Evolutionary conservation across 2,329 filamentous ascomycete species (phyloP), one percentile per base, ranked within the genome.

Genomic region (Alternaria sp.): DNA sequence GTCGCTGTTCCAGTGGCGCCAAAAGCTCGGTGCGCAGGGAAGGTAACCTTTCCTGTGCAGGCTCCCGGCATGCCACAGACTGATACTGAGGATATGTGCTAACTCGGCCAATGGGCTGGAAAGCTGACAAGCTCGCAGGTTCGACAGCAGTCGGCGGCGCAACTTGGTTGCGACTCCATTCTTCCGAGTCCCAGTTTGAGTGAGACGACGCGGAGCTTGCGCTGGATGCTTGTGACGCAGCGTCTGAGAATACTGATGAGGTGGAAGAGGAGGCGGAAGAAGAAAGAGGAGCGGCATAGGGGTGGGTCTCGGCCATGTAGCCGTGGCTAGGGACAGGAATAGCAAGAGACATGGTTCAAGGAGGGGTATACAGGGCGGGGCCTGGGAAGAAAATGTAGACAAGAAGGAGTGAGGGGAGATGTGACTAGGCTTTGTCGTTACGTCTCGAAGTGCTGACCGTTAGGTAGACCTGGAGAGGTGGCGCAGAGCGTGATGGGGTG

Each of bases 261-360:
- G 89, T 86, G 21, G 90, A 93, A 55, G 90, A 90, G 29, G 91
- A 92, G 58, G 90, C 87, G 68, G 90, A 91, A 56, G 89, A 89
- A 72, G 88, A 86, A 82, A 92, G 80, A 40, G 89, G 88, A 59
- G 87, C 85, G 75, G 85, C 86, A 79, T 92, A 93, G 65, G 88
- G 85, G 72, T 82, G 79, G 72, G 77, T 77, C 66, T 69, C 70
- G 40, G 74, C 69, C 48, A 72, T 73, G 64, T 73, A 66, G 68
- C 72, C 72, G 72, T 75, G 72, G 61, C 66, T 68, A 34, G 64
- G 69, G 54, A 67, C 61, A 55, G 67, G 71, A 56, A 75, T 72
- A 63, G 78, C 74, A 68, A 74, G 68, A 67, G 61, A 76, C 77
- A 79, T 79, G 72, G 72, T 63, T 79, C 72, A 68, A 61, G 62